A percentile compares a stretch with the other conserved stretches of the same genome.
Conservation (phyloP, 441 rosid genomes). For the Erodium moschatum region DNA sequence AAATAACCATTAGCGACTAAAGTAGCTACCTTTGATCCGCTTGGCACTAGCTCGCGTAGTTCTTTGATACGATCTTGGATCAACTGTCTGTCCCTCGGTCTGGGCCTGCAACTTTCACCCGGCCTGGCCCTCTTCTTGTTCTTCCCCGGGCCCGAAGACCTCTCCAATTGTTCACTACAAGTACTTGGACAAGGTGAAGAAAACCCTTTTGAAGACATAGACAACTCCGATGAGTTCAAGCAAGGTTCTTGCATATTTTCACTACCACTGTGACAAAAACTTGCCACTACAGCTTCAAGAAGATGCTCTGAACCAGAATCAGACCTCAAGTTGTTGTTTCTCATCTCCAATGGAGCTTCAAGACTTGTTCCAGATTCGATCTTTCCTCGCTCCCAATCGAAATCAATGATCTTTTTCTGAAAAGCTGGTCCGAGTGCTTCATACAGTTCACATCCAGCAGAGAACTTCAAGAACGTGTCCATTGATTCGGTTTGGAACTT, state of each 20-base stretch:
- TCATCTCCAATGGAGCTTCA: slow-evolving; percentile 45
- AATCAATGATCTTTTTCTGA: slow-evolving; percentile 30
- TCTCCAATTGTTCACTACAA: slow-evolving; percentile 55
- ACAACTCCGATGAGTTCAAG: slow-evolving; percentile 49
- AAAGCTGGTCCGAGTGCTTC: slow-evolving; percentile 80
- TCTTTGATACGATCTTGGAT: slow-evolving; percentile 96
- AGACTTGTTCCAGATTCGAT: slow-evolving; percentile 32
- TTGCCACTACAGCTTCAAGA: slow-evolving; percentile 83
- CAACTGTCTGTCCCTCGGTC: slow-evolving; percentile 92
- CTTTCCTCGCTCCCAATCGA: slow-evolving; percentile 40
- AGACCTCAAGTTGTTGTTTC: slow-evolving; percentile 47
- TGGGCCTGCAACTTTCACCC: slow-evolving; percentile 78
- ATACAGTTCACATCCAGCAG: slow-evolving; percentile 66
- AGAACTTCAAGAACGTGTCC: slow-evolving; percentile 41
- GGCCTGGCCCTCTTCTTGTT: slow-evolving; percentile 70
- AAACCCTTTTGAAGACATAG: slow-evolving; percentile 59
- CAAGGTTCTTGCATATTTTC: slow-evolving; percentile 18
- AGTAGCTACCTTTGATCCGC: slow-evolving; percentile 74
- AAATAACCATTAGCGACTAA: slow-evolving; percentile 17
- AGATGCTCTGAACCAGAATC: slow-evolving; percentile 64
- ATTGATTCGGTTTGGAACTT: slow-evolving; percentile 9
- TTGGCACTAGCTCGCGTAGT: slow-evolving; percentile 87
- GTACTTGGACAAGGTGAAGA: slow-evolving; percentile 66
- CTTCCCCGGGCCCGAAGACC: slow-evolving; percentile 50
- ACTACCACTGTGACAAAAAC: slow-evolving; percentile 42